Base-by-base conservation (phyloP, 148 eudicot genomes). In the Linanthus parryae region DNA sequence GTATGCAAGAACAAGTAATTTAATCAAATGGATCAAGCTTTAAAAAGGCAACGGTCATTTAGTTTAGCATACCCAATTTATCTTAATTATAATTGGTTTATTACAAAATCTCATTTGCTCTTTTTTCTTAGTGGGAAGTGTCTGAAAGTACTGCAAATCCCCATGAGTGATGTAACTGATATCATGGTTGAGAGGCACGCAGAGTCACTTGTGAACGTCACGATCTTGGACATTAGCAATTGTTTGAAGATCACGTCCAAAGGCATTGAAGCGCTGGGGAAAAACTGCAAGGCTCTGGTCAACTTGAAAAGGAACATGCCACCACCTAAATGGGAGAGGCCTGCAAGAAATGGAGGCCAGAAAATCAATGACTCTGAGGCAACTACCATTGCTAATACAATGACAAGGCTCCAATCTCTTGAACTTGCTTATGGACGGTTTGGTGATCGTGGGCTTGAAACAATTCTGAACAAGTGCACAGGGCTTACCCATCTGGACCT, bases 271-370 rank as follows among this genome's bases (percentile, higher is more conserved):
- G 56, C 57, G 8, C 49, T 64, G 2, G 69, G 69, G 13, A 64
- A 57, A 34, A 50, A 64, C 3, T 64, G 69, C 50, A 49, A 64
- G 48, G 20, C 37, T 29, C 39, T 64, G 21, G 38, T 35, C 22
- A 56, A 64, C 45, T 49, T 64, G 49, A 64, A 57, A 57, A 41
- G 69, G 47, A 57, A 50, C 57, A 64, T 57, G 69, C 57, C 62
- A n/a, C 62, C 62, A 17, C 62, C 25, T 13, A 42, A 40, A 21
- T 31, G 25, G 17, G 41, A 27, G 16, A 25, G 5, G 19, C 46
- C 56, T 40, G 10, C 38, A n/a, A 13, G 18, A 37, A 29, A 14
- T 6, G 15, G 0, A 6, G 20, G 30, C 26, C 25, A n/a, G 11
- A 25, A 18, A 33, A n/a, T 29, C 15, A 44, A 64, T 10, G 57